Evolutionary conservation across 495 filamentous ascomycete species (phyloP).

Genomic region (Penicillium subrubescens): DNA sequence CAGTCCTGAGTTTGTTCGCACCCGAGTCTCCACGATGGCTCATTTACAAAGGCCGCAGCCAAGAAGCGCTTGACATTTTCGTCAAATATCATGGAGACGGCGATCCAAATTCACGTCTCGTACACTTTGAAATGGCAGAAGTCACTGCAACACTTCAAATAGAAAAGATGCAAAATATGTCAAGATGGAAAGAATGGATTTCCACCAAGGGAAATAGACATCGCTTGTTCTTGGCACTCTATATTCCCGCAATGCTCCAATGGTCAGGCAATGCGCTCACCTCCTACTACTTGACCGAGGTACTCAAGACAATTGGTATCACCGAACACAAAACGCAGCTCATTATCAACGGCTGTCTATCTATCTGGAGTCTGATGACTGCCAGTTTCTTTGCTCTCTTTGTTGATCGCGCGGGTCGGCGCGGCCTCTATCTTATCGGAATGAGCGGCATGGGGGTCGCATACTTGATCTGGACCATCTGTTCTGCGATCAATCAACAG

Average conservation of each 20-base stretch:
- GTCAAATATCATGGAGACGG: constrained; percentile 31
- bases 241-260: constrained; percentile 45
- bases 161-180: constrained; percentile 31
- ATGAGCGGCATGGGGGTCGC: constrained; percentile 61
- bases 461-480: constrained; percentile 61
- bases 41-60: constrained; percentile 35
- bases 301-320: constrained; percentile 60
- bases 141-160: constrained; percentile 30
- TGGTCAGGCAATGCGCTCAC: constrained; percentile 52
- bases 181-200: constrained; percentile 56
- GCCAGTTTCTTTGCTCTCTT: constrained; percentile 55
- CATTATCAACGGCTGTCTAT: constrained; percentile 32
- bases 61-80: constrained; percentile 40
- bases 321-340: constrained; percentile 50
- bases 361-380: constrained; percentile 22
- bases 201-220: constrained; percentile 68
- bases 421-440: constrained; percentile 57
- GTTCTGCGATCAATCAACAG: constrained; percentile 56
- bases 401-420: constrained; percentile 61
- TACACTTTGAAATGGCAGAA: constrained; percentile 34
- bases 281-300: constrained; percentile 60
- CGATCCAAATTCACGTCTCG: constrained; percentile 18
- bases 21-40: constrained; percentile 51
- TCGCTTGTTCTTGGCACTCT: constrained; percentile 56
- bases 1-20: constrained; percentile 42